Conservation (phyloP, 2,329 filamentous ascomycete species). For the Botryotinia convoluta region DNA sequence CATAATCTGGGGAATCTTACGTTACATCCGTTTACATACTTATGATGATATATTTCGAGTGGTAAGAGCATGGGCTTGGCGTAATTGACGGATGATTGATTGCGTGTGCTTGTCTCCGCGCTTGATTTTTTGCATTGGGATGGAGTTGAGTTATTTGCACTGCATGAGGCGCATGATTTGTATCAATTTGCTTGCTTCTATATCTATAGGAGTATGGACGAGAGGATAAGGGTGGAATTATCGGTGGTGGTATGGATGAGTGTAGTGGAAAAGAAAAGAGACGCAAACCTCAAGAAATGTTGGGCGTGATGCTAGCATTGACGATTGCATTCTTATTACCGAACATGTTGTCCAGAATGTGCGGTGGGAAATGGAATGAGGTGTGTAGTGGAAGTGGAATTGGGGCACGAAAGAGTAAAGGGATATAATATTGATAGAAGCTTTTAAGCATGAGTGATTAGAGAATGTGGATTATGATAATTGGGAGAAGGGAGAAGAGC, state of each 20-base stretch:
- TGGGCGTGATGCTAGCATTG: background rate
- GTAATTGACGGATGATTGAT: slow-evolving; percentile 10
- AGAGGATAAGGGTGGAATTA: too few species aligned
- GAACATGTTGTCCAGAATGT: background rate
- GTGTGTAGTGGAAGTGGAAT: background rate
- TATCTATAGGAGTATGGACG: slow-evolving; percentile 5
- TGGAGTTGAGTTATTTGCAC: slow-evolving; percentile 6
- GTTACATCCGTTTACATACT: background rate
- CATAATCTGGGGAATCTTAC: background rate
- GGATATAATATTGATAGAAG: background rate
- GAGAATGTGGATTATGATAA: background rate
- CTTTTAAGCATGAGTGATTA: background rate
- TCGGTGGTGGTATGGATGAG: background rate
- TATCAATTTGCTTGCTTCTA: background rate
- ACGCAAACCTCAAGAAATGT: background rate
- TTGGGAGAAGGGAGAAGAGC: background rate
- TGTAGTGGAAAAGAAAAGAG: background rate
- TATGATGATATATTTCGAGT: background rate
- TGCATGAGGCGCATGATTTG: background rate
- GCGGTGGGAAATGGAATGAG: background rate
- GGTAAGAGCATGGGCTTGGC: slow-evolving; percentile 11
- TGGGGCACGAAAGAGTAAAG: background rate
- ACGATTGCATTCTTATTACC: background rate
- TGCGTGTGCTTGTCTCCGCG: background rate
- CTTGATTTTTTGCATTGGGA: background rate